Conservation (phyloP, 2,329 filamentous ascomycete genomes). For the Sporothrix curviconia region DNA sequence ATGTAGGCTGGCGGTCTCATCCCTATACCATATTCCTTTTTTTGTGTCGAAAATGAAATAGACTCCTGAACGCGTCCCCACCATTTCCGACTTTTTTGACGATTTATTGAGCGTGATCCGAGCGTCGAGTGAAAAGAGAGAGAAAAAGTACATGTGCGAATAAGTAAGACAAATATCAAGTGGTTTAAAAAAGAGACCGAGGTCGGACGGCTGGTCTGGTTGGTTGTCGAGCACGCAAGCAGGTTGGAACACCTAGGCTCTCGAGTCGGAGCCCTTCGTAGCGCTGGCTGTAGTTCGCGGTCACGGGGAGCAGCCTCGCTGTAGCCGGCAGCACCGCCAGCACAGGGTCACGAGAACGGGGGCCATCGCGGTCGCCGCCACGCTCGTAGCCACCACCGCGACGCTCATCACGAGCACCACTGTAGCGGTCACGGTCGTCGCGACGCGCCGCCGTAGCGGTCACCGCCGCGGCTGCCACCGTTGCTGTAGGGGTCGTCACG, state of each 20-base stretch:
- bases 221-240: too few relatives aligned
- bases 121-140: conserved; percentile 4
- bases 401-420: conserved; percentile 28
- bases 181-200: background rate
- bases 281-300: conserved; percentile 38
- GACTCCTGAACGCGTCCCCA: conserved; percentile 12
- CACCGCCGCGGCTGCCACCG: conserved; percentile 36
- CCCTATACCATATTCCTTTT: background rate
- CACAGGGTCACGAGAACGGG: conserved; percentile 20
- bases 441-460: conserved; percentile 39
- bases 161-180: background rate
- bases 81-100: conserved; percentile 6
- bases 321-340: conserved; percentile 33
- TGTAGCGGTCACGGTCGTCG: conserved; percentile 40
- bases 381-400: conserved; percentile 27
- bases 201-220: too few relatives aligned
- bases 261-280: conserved; percentile 18
- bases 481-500: conserved; percentile 33
- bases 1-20: background rate
- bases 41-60: conserved; percentile 1
- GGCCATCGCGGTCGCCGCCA: conserved; percentile 24
- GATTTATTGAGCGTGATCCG: conserved; percentile 6
- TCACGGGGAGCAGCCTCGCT: conserved; percentile 36
- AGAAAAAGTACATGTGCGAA: conserved; percentile 1
- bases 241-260: background rate